These are phyloP conservation scores for Phytophthora rubi DNA, from an alignment of 352 stramenopile species.

Conservation along the genomic window DNA sequence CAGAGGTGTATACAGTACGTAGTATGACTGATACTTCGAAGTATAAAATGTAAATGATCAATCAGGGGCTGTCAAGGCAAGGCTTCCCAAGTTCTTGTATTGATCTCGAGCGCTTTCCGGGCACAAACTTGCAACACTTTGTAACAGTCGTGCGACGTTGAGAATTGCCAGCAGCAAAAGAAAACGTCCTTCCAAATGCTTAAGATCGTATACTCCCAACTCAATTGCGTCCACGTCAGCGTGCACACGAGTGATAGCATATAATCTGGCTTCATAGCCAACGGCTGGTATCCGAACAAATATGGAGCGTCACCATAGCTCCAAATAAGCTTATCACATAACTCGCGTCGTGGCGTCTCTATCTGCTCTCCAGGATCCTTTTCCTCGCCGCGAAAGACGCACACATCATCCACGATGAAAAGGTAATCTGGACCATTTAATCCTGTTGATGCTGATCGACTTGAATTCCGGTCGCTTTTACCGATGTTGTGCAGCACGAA, in stretches of 20 bases:
- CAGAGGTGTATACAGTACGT: background rate
- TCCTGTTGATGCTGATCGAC: conserved; percentile 26
- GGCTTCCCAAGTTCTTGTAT: conserved; percentile 13
- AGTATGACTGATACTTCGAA: background rate
- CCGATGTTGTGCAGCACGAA: conserved; percentile 26
- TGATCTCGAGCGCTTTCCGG: conserved; percentile 15
- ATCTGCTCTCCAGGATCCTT: conserved; percentile 27
- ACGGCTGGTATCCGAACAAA: conserved; percentile 47
- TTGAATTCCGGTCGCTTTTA: conserved; percentile 32
- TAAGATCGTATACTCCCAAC: conserved; percentile 20
- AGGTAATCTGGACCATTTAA: conserved; percentile 19
- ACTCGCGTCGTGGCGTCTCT: conserved; percentile 23
- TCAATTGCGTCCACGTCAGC: conserved; percentile 11
- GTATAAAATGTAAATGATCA: conserved; percentile 8
- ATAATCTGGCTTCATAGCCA: conserved; percentile 37
- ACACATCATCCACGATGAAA: conserved; percentile 35
- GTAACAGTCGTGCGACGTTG: background rate
- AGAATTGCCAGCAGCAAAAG: background rate
- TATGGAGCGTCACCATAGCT: conserved; percentile 42
- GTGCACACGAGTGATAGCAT: conserved; percentile 21
- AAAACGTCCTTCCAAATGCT: conserved; percentile 1
- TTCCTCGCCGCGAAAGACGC: conserved; percentile 30
- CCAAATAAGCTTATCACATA: conserved; percentile 37
- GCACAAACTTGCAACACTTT: background rate
- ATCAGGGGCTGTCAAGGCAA: no score